These are phyloP conservation scores for Acanthamoeba divionensis DNA, from an alignment of 208 protist genomes.

Conservation along the genomic window DNA sequence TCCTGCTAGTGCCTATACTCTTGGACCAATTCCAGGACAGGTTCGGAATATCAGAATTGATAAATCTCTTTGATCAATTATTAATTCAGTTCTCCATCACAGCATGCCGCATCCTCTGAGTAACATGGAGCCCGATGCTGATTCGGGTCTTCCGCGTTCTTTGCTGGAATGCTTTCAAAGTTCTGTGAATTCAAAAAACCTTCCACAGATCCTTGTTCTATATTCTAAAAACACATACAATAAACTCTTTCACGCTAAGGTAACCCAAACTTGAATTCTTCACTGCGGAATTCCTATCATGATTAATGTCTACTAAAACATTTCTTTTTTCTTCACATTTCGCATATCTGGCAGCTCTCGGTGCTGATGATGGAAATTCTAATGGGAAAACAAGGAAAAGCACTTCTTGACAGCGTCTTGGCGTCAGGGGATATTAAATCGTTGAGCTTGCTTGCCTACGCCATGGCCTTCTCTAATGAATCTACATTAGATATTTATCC, in stretches of 20 bases:
- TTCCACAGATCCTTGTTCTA: not conserved
- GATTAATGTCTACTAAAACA: not conserved
- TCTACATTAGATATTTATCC: slow-evolving; percentile 6
- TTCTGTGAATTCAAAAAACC: not conserved
- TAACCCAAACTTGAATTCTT: not conserved
- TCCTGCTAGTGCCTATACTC: not conserved
- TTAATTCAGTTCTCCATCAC: too few relatives aligned
- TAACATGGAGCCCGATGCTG: not conserved
- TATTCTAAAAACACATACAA: not conserved
- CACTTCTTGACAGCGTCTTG: not conserved
- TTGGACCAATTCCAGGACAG: slow-evolving; percentile 32
- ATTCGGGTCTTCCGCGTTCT: not conserved
- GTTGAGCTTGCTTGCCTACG: not conserved
- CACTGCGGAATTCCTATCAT: too few relatives aligned
- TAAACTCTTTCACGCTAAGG: slow-evolving; percentile 22
- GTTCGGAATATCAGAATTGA: not conserved
- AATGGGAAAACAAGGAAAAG: not conserved
- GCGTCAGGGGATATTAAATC: not conserved
- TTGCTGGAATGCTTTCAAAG: not conserved
- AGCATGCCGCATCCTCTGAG: too few relatives aligned
- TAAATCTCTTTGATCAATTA: too few relatives aligned
- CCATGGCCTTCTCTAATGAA: slow-evolving; percentile 9
- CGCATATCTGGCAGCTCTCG: not conserved
- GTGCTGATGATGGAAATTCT: slow-evolving; percentile 3
- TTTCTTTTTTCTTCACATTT: not conserved